Base-by-base conservation (phyloP, 257 asterid species). In the Salvia rosmarinus region DNA sequence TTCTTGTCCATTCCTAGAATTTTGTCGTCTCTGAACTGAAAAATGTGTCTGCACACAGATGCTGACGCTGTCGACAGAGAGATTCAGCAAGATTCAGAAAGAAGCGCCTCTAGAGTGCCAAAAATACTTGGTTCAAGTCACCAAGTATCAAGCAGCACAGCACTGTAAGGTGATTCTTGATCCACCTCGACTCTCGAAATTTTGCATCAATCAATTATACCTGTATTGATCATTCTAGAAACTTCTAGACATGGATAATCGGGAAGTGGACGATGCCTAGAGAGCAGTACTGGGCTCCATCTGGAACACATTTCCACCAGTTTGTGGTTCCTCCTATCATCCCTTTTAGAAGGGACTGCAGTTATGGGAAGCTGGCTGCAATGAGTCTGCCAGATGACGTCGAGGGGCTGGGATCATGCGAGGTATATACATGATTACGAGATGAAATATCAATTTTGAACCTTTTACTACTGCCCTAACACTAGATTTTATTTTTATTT, bases 261-360 rank as follows among this genome's bases (percentile, higher is more conserved):
- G 97, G 97, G 6, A 91, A 91, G 80, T 91, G 96, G 97, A 66
- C 80, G 4, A 87, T 90, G 11, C 97, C 96, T 0, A 71, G 91
- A 73, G 89, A 89, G 56, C 97, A 91, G 67, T 85, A 85, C 51
- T 82, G 87, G 81, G 96, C 95, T 5, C 95, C 96, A 40, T 70
- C 88, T 40, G 95, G 96, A 64, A 84, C 96, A 9, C 94, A 87
- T 75, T 88, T 90, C 68, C 89, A 88, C 81, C 96, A 90, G 81
- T 90, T 87, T 75, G 97, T 90, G 54, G 97, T 90, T 65, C 96
- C 98, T 28, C 95, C 98, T 3, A 63, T 90, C 67, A 84, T 92
- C 64, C 82, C 95, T 35, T 84, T 92, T 68, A 82, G 98, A 56
- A 82, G 98, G 70, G 98, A 88, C 86, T 92, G 97, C 74, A 88